Percentiles rank a stretch among this genome's conserved stretches.
Evolutionary conservation across 164 flowering plant genomes (phyloP).

Genomic region (Cinnamomum micranthum): DNA sequence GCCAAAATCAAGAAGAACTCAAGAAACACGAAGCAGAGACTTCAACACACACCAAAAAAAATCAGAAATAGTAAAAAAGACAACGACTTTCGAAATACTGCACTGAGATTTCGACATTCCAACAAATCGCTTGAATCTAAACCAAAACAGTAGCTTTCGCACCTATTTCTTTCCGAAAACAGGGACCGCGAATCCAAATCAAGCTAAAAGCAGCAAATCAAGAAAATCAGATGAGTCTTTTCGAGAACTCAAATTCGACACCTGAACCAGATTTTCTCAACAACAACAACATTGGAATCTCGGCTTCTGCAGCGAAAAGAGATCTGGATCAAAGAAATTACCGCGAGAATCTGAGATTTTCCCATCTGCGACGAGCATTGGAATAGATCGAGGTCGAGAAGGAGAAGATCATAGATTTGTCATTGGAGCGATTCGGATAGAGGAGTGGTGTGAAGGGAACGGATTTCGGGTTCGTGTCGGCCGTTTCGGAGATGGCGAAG

Average conservation of each 20-base stretch:
- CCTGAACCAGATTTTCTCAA: background rate
- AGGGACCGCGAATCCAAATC: background rate
- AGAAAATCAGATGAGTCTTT: background rate
- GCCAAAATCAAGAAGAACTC: too few species aligned
- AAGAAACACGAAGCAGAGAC: background rate
- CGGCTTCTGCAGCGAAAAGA: background rate
- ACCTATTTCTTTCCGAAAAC: background rate
- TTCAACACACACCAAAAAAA: background rate
- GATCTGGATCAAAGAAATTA: conserved; percentile 12
- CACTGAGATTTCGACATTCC: background rate
- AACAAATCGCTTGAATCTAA: background rate
- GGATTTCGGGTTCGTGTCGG: conserved; percentile 2
- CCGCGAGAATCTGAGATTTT: conserved; percentile 19
- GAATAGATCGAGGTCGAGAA: background rate
- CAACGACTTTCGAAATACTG: background rate
- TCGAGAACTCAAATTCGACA: background rate
- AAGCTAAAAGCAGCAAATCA: too few species aligned
- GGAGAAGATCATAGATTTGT: background rate
- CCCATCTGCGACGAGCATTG: conserved; percentile 19
- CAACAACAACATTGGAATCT: background rate
- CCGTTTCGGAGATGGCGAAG: background rate
- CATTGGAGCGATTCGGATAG: background rate
- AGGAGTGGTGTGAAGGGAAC: background rate
- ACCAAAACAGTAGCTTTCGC: background rate
- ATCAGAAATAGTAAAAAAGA: background rate